Evolutionary conservation across 2,329 filamentous ascomycete species (phyloP), one percentile per base, ranked within the genome.

Genomic region (Juglanconis sp.): DNA sequence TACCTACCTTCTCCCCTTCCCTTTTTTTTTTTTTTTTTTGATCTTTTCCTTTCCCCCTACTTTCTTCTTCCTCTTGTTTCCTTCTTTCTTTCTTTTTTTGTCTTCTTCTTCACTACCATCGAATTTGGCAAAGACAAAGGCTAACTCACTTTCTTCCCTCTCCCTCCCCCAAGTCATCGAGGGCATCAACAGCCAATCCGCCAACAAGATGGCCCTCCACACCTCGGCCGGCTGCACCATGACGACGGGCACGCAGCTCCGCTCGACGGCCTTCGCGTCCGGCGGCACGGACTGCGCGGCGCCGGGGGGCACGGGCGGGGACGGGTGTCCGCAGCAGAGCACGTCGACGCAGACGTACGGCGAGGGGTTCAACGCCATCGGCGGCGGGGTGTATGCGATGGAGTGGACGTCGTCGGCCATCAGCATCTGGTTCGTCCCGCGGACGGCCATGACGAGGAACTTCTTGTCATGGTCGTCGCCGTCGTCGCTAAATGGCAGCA

Each of bases 371-470:
- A 95, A 95, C 74, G 76, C 76, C 31, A 81, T 74, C 35, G 81
- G 82, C 9, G 90, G 90, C 32, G 90, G 89, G 46, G 80, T 92
- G 49, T 92, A 89, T 68, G 89, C 86, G 35, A 84, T 88, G 59
- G 87, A 92, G 72, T 96, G 92, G 90, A 91, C 88, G 1, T 80
- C 82, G 34, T 71, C 82, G 0, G 80, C 80, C 64, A 95, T 98
- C 72, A 82, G 82, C 46, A 81, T 96, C 65, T 97, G 87, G 85
- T 94, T 91, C 81, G 97, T 96, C 75, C 80, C 87, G 0, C 87
- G 90, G 61, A 73, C 72, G 63, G 71, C 59, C 50, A 44, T 63
- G 32, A 35, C 59, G 46, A 66, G 65, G 31, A 50, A 48, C 8
- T 70, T 71, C 3, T 65, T 72, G 10, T 35, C 53, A 31, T 87